Percentiles rank a stretch among this genome's conserved stretches.
Evolutionary conservation across 805 yeast species (phyloP).

Genomic region (Diddensiella transvaalensis): DNA sequence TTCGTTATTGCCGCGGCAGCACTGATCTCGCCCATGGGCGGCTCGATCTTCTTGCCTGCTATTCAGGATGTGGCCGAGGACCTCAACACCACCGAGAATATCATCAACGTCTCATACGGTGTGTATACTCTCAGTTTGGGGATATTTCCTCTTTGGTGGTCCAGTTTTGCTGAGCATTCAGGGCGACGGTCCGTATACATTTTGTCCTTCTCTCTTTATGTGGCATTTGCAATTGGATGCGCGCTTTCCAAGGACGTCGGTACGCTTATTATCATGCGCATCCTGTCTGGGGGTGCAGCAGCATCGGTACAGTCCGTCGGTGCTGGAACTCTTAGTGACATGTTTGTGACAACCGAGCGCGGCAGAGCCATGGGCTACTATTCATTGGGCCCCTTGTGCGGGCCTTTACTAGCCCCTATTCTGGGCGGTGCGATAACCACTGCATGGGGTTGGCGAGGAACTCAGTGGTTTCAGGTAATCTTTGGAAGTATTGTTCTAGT

Average conservation of each 20-base stretch:
- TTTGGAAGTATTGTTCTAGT: conserved; percentile 53
- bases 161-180: conserved; percentile 65
- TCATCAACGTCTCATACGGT: conserved; percentile 78
- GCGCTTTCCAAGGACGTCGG: conserved; percentile 60
- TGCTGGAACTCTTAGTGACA: conserved; percentile 81
- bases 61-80: conserved; percentile 54
- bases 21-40: conserved; percentile 84
- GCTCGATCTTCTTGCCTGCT: conserved; percentile 79
- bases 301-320: conserved; percentile 88
- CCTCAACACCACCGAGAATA: conserved; percentile 52
- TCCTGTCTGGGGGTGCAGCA: conserved; percentile 73
- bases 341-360: conserved; percentile 62
- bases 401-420: conserved; percentile 77
- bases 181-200: conserved; percentile 77
- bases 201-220: conserved; percentile 57
- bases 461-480: conserved; percentile 80
- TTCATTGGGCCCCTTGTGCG: conserved; percentile 76
- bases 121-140: conserved; percentile 71
- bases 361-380: conserved; percentile 78
- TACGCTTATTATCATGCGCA: conserved; percentile 63
- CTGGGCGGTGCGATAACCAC: conserved; percentile 71
- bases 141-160: conserved; percentile 86
- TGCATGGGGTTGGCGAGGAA: conserved; percentile 82
- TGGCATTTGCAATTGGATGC: conserved; percentile 68
- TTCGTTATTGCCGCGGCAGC: conserved; percentile 69